Evolutionary conservation across 2,329 filamentous ascomycete genomes (phyloP), one percentile per base, ranked within the genome.

Genomic region (Fusarium sp.): DNA sequence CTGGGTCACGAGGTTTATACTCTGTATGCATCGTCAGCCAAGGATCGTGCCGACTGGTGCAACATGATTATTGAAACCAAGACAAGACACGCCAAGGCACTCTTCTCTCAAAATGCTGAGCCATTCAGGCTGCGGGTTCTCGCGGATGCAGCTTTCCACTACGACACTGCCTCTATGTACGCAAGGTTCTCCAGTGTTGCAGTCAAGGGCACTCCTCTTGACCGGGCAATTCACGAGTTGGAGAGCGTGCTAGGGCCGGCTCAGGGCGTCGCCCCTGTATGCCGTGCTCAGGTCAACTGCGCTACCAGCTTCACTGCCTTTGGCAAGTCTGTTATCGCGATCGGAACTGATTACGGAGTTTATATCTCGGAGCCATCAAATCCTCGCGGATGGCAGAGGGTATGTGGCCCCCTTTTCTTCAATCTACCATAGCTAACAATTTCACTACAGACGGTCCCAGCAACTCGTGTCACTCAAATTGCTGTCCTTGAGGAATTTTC

Each of bases 401-500:
- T 97, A 86, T 86, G 90, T 84, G 21, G 7, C 10, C 48, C 1
- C n/a, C 14, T 57, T 15, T 31, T 25, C 25, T n/a, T 46, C 18
- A 14, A 21, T 54, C 52, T 41, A 58, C 38, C 10, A 45, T 23
- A 29, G 16, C 76, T 78, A 68, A 78, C 77, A 66, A 37, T 38
- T 21, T 44, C 18, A 37, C 15, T 59, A 7, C 77, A 97, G 93
- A 91, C 93, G 12, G 94, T 98, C 29, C 89, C 91, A 79, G 90
- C 91, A 73, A 84, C 85, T 49, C 90, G 91, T 63, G 95, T 99
- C 21, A 97, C 95, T 5, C 96, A 99, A 79, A 93, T 99, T 52
- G 92, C 96, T 0, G 93, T 99, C 1, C 89, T 99, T 11, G 97
- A 99, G 79, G 96, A 98, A 73, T 98, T 98, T 80, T 96, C 94